These are phyloP conservation scores for Porcisia deanei DNA, from an alignment of 208 protist species.

Conservation along the genomic window DNA sequence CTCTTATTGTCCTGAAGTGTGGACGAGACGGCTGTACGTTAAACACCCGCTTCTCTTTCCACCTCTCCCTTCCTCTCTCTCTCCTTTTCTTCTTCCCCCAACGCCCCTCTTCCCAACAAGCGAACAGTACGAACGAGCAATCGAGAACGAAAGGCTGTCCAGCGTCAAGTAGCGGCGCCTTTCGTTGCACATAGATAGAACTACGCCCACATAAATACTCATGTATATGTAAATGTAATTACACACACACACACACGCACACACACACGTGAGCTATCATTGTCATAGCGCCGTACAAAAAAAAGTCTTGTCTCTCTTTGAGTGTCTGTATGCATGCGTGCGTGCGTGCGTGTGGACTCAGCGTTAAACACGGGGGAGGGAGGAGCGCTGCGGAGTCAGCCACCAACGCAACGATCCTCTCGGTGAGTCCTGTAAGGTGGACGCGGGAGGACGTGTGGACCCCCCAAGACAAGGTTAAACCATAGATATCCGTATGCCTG, in stretches of 20 bases:
- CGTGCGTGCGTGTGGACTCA: not conserved
- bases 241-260: not conserved
- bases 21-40: no score
- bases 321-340: not conserved
- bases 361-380: no score
- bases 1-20: no score
- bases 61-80: not conserved
- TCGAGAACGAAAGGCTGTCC: not conserved
- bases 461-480: not conserved
- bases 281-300: not conserved
- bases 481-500: not conserved
- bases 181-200: no score
- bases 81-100: no score
- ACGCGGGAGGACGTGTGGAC: not conserved
- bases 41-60: not conserved
- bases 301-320: not conserved
- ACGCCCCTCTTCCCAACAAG: not conserved
- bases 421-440: not conserved
- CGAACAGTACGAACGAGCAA: not conserved
- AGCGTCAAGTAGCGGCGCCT: not conserved
- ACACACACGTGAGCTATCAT: slow-evolving; percentile 1
- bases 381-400: not conserved
- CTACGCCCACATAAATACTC: slow-evolving; percentile 11
- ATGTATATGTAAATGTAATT: not conserved
- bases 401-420: not conserved